These are phyloP conservation scores for Sisymbrium altissimum DNA, from an alignment of 345 rosid species.

Conservation along the genomic window DNA sequence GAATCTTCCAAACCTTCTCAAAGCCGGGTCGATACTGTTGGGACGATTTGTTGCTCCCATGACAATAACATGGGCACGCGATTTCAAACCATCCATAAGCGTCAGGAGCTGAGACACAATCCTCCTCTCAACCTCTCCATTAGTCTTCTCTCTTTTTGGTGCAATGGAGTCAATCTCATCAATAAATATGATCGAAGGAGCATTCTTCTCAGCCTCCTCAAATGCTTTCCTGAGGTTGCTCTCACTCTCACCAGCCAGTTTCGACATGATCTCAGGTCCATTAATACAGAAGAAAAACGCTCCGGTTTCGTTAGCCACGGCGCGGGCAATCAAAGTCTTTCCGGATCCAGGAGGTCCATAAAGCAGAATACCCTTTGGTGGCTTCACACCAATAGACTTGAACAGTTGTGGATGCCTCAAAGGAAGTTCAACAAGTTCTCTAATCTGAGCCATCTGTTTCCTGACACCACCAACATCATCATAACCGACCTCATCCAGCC, in stretches of 20 bases:
- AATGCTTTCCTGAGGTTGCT: slow-evolving; percentile 96
- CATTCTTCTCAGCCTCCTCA: slow-evolving; percentile 97
- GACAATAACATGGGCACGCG: slow-evolving; percentile 91
- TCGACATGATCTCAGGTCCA: slow-evolving; percentile 98
- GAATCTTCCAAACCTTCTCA: slow-evolving; percentile 93
- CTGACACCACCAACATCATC: slow-evolving; percentile 99
- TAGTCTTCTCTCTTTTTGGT: slow-evolving; percentile 92
- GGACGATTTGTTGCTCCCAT: slow-evolving; percentile 99
- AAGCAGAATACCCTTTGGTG: slow-evolving; percentile 89
- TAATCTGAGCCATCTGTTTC: slow-evolving; percentile 97
- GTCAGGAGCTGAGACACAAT: slow-evolving; percentile 93
- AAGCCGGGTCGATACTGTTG: slow-evolving; percentile 90
- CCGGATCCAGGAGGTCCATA: slow-evolving; percentile 90
- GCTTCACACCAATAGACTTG: slow-evolving; percentile 98
- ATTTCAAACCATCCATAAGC: slow-evolving; percentile 92
- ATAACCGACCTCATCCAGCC: slow-evolving; percentile 92
- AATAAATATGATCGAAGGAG: slow-evolving; percentile 91
- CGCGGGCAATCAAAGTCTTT: slow-evolving; percentile 92
- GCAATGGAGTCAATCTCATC: slow-evolving; percentile 97
- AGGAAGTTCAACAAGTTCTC: slow-evolving; percentile 92
- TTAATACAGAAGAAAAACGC: slow-evolving; percentile 95
- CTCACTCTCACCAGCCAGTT: slow-evolving; percentile 98
- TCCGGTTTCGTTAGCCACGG: slow-evolving; percentile 96
- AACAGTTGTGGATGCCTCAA: slow-evolving; percentile 92
- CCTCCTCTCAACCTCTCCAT: slow-evolving; percentile 97